phyloP scores from a whole-genome alignment of 2,329 filamentous ascomycete species.

The Cryphonectria japonica region DNA sequence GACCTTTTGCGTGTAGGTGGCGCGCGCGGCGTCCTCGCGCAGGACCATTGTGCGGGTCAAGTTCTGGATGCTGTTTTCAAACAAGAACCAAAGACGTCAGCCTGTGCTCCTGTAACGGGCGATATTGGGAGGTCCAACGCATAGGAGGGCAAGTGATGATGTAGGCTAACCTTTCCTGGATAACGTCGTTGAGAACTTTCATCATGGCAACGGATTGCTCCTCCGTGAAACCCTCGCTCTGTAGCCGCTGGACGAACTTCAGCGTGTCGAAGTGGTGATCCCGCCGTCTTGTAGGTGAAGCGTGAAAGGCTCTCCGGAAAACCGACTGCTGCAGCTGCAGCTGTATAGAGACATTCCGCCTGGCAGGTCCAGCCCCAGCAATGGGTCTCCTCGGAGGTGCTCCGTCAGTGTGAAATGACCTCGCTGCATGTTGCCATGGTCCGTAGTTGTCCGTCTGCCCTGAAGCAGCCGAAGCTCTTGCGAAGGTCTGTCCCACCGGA shows the following conservation, averaged over 20 bases:
- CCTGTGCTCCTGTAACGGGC: not conserved
- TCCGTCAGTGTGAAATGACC: constrained; percentile 33
- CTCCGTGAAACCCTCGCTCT: constrained; percentile 92
- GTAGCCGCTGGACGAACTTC: constrained; percentile 90
- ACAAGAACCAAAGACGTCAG: constrained; percentile 8
- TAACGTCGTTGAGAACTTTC: constrained; percentile 94
- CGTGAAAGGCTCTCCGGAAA: constrained; percentile 64
- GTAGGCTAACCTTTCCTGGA: constrained; percentile 76
- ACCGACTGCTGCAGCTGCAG: constrained; percentile 38
- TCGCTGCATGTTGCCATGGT: constrained; percentile 32
- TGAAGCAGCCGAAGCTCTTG: constrained; percentile 36
- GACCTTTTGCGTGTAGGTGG: constrained; percentile 84
- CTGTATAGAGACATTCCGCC: constrained; percentile 32
- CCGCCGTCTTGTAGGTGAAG: constrained; percentile 61
- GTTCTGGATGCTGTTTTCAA: constrained; percentile 77
- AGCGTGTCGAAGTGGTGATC: constrained; percentile 98
- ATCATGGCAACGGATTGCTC: constrained; percentile 98
- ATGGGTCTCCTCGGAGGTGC: not conserved
- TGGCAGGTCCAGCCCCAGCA: not conserved
- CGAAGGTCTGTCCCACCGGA: constrained; percentile 36
- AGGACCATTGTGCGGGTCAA: constrained; percentile 97
- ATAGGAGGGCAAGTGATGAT: not conserved
- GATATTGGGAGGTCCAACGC: not conserved
- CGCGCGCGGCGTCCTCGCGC: constrained; percentile 86
- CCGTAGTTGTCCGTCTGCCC: constrained; percentile 19